Evolutionary conservation across 805 yeast species (phyloP).

Genomic region (Helenozyma baotianmanensis): DNA sequence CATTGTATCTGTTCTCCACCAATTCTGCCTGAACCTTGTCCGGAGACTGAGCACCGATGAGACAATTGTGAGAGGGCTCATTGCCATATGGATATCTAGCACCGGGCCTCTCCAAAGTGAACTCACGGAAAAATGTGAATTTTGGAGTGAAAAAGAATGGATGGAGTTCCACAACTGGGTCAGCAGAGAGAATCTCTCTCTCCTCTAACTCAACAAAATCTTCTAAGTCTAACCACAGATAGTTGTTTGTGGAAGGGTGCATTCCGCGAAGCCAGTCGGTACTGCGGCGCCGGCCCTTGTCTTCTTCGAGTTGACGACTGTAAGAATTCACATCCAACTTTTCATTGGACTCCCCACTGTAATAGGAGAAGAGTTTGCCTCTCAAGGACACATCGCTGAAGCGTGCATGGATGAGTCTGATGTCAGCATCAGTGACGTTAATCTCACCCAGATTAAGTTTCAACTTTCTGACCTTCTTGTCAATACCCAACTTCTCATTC

Average conservation of each 20-base stretch:
- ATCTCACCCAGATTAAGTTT: constrained; percentile 65
- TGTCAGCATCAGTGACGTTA: constrained; percentile 63
- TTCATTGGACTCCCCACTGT: constrained; percentile 9
- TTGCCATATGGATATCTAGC: constrained; percentile 57
- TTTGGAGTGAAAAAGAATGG: constrained; percentile 54
- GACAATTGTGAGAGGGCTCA: constrained; percentile 62
- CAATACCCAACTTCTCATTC: constrained; percentile 33
- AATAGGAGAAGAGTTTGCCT: constrained; percentile 18
- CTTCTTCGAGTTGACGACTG: constrained; percentile 5
- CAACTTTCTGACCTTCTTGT: constrained; percentile 43
- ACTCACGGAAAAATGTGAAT: constrained; percentile 57
- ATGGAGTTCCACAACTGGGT: constrained; percentile 40
- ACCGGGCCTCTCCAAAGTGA: constrained; percentile 33
- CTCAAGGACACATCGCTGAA: constrained; percentile 51
- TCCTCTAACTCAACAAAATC: constrained; percentile 72
- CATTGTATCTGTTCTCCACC: constrained; percentile 22
- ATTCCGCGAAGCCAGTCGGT: neutral
- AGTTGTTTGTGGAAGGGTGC: constrained; percentile 22
- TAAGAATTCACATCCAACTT: constrained; percentile 10
- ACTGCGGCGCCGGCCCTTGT: constrained; percentile 1
- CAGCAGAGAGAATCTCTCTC: constrained; percentile 33
- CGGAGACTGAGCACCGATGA: constrained; percentile 50
- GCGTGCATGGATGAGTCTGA: constrained; percentile 59
- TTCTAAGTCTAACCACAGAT: constrained; percentile 67
- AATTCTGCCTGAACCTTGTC: constrained; percentile 49